These are phyloP conservation scores for Galerina sulciceps DNA, from an alignment of 768 basidiomycete genomes.

Conservation along the genomic window DNA sequence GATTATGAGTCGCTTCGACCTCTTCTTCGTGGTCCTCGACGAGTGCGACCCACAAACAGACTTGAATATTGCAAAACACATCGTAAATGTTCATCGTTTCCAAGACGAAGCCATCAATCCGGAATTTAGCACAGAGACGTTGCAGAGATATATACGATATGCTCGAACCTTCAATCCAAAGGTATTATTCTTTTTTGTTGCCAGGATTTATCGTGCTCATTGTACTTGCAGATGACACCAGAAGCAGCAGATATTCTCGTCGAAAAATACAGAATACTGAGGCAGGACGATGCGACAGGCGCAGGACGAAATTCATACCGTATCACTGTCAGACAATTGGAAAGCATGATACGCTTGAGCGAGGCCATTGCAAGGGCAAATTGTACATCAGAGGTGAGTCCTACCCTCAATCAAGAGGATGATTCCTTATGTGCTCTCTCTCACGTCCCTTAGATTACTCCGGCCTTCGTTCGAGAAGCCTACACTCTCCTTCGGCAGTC, in stretches of 20 bases:
- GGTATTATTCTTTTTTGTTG: constrained; percentile 44
- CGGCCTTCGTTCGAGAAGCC: constrained; percentile 94
- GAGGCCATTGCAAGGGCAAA: constrained; percentile 98
- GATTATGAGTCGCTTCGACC: constrained; percentile 98
- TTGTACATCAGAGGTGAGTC: constrained; percentile 84
- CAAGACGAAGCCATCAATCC: constrained; percentile 94
- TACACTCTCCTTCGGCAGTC: constrained; percentile 93
- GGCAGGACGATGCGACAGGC: constrained; percentile 92
- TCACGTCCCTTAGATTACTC: constrained; percentile 70
- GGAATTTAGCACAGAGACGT: constrained; percentile 95
- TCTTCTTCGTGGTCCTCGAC: constrained; percentile 98
- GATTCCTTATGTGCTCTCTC: background rate
- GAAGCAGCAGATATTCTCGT: constrained; percentile 93
- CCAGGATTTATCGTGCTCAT: constrained; percentile 9
- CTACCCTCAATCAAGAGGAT: background rate
- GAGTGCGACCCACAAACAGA: constrained; percentile 95
- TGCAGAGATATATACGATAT: constrained; percentile 97
- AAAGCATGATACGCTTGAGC: constrained; percentile 97
- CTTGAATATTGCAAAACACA: constrained; percentile 92
- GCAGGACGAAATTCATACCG: constrained; percentile 91
- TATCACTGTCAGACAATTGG: constrained; percentile 97
- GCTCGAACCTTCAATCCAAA: constrained; percentile 98
- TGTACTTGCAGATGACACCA: constrained; percentile 71
- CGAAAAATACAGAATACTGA: constrained; percentile 89
- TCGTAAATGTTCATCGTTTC: constrained; percentile 96